Conservation (phyloP, 2,329 filamentous ascomycete genomes). For the Neoarthrinium moseri region DNA sequence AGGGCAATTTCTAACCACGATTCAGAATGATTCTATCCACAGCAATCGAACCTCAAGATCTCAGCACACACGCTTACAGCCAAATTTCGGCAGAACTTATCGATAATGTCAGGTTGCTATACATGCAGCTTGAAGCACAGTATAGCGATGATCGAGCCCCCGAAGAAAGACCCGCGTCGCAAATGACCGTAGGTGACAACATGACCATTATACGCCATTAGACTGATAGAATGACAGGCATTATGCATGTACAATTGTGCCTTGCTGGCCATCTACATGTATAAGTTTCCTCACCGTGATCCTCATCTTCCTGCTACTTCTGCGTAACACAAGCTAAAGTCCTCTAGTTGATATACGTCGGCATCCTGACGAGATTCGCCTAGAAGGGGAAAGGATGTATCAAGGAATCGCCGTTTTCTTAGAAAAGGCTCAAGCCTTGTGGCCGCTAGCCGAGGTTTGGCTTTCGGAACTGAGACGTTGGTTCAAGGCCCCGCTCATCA, state of each 20-base stretch:
- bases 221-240: constrained; percentile 23
- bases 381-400: constrained; percentile 45
- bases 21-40: constrained; percentile 42
- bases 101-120: constrained; percentile 44
- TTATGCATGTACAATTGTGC: constrained; percentile 57
- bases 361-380: constrained; percentile 37
- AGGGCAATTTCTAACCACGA: no score
- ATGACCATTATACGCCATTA: no score
- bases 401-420: constrained; percentile 43
- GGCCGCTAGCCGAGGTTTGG: constrained; percentile 54
- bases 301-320: neutral
- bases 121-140: constrained; percentile 50
- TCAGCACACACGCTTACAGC: constrained; percentile 35
- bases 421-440: constrained; percentile 46
- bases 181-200: constrained; percentile 43
- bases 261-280: constrained; percentile 49
- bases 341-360: constrained; percentile 12
- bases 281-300: constrained; percentile 50
- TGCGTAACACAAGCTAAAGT: neutral
- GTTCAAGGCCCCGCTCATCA: constrained; percentile 40
- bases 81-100: constrained; percentile 47
- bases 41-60: constrained; percentile 34
- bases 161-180: constrained; percentile 49
- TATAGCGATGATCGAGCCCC: constrained; percentile 40
- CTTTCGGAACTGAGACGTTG: constrained; percentile 47